Evolutionary conservation across 2,329 filamentous ascomycete species (phyloP), one percentile per base, ranked within the genome.

Genomic region (Capronia epimyces): DNA sequence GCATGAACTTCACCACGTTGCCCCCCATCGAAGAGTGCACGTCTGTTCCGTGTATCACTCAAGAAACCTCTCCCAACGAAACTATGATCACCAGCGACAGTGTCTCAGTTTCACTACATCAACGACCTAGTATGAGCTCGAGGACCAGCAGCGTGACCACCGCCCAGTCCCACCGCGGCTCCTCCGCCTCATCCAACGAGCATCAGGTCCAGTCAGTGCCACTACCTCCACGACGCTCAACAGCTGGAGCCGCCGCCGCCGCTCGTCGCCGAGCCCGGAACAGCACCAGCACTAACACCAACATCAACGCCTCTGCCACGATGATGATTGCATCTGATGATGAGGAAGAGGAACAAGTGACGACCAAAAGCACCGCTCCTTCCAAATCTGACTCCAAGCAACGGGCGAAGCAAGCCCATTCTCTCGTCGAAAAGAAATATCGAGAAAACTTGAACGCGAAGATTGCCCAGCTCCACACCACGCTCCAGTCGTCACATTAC

Each of bases 381-480:
- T 53, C 48, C 32, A 58, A 59, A 36, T 46, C 54, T 12, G 59
- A 61, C n/a, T 46, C 49, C 20, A 61, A 60, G 46, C 49, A 58
- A 37, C 55, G 59, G 6, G 57, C 57, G 9, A 58, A 59, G 22
- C 58, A 60, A 46, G 60, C 60, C 12, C 60, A 62, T 40, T 56
- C 52, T 2, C 54, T 62, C 15, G 60, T 62, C 25, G 60, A 62
- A 31, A 55, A 55, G 34, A 62, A 62, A 29, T 62, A 62, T 34
- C 52, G 60, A 25, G 60, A 62, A 46, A 62, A 62, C 43, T 52
- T 62, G 43, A 62, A 62, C 41, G 55, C 60, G 18, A 62, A 62
- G 43, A 58, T 62, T 39, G 49, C 52, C n/a, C 57, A 60, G 37
- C 46, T 62, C 4, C 58, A 62, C 53, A 50, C 39, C 37, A 59